phyloP scores from a whole-genome alignment of 2,329 filamentous ascomycete genomes.

The Talaromyces funiculosus region DNA sequence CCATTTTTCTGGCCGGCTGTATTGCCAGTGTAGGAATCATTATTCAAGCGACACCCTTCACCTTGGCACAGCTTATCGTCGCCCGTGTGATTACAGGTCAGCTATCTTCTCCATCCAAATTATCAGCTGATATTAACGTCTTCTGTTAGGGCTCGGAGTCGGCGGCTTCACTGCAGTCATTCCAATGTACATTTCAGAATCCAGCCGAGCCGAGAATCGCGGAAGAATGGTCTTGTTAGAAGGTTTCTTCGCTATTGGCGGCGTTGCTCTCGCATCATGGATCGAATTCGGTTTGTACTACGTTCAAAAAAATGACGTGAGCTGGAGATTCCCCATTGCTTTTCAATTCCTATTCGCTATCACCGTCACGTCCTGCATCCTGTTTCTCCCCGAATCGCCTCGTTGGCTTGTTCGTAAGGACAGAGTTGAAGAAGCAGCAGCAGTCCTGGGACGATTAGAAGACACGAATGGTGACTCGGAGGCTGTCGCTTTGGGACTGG shows the following conservation, averaged over 20 bases:
- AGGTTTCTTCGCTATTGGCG: conserved; percentile 26
- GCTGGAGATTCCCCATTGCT: conserved; percentile 40
- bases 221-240: conserved; percentile 21
- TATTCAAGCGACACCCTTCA: conserved; percentile 38
- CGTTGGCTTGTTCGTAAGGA: conserved; percentile 12
- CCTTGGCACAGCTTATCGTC: conserved; percentile 41
- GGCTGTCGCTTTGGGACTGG: conserved; percentile 2
- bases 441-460: conserved; percentile 7
- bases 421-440: conserved; percentile 15
- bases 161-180: conserved; percentile 23
- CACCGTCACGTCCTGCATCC: conserved; percentile 29
- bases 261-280: conserved; percentile 14
- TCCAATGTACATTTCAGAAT: conserved; percentile 18
- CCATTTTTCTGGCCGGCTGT: conserved; percentile 37
- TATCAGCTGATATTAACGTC: neutral
- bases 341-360: conserved; percentile 42
- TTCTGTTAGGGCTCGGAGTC: conserved; percentile 18
- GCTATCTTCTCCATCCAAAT: conserved; percentile 1
- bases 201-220: conserved; percentile 7
- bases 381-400: conserved; percentile 18
- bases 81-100: conserved; percentile 42
- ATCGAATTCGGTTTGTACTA: conserved; percentile 13
- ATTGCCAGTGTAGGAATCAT: conserved; percentile 41
- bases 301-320: conserved; percentile 14
- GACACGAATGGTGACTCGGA: conserved; percentile 4